A percentile compares a stretch with the other conserved stretches of the same genome.
phyloP scores from a whole-genome alignment of 2,329 filamentous ascomycete genomes.

The Dactylellina cionopaga region DNA sequence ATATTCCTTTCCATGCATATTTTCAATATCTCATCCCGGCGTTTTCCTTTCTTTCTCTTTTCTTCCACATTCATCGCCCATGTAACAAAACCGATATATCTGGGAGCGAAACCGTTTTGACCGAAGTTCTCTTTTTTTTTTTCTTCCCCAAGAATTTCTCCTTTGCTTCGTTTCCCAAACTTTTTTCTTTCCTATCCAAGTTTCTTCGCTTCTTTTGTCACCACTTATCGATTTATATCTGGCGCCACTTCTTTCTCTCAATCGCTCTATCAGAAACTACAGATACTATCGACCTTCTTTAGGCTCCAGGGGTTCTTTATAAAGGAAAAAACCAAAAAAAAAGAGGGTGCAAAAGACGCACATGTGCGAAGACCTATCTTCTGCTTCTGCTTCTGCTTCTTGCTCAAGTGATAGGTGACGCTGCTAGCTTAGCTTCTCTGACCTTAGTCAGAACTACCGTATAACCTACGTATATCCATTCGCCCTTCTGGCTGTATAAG shows the following conservation, averaged over 20 bases:
- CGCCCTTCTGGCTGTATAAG: not conserved
- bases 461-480: slow-evolving; percentile 20
- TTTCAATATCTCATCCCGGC: slow-evolving; percentile 23
- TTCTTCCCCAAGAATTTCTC: slow-evolving; percentile 16
- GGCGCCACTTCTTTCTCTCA: slow-evolving; percentile 11
- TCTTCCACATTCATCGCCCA: slow-evolving; percentile 21
- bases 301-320: slow-evolving; percentile 53
- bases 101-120: slow-evolving; percentile 37
- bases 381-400: slow-evolving; percentile 46
- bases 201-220: not conserved
- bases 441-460: slow-evolving; percentile 1
- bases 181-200: not conserved
- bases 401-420: slow-evolving; percentile 40
- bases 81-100: slow-evolving; percentile 32
- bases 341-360: slow-evolving; percentile 19
- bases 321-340: slow-evolving; percentile 29
- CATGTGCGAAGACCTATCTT: slow-evolving; percentile 28
- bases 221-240: slow-evolving; percentile 1
- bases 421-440: not conserved
- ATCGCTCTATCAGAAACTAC: slow-evolving; percentile 20
- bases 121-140: slow-evolving; percentile 26
- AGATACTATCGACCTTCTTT: slow-evolving; percentile 41
- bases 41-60: slow-evolving; percentile 23
- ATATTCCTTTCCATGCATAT: not conserved
- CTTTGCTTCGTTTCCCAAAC: slow-evolving; percentile 9